Evolutionary conservation across 1,284 basidiomycete species (phyloP), one percentile per base, ranked within the genome.

Genomic region (Malassezia obtusa): DNA sequence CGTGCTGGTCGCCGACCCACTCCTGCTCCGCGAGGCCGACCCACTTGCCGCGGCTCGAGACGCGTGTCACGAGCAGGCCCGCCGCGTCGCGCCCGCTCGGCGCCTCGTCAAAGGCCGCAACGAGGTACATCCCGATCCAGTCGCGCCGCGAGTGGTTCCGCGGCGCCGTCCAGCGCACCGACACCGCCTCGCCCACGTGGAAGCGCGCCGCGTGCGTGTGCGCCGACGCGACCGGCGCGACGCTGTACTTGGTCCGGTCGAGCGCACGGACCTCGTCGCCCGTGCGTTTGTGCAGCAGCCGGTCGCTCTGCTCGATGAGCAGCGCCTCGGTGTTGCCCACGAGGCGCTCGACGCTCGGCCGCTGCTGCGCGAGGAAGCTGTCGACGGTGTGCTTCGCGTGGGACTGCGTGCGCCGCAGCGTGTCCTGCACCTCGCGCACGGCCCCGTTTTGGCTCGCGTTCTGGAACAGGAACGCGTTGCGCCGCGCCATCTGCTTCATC

Each of bases 391-490:
- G 86, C 0, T 85, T 83, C 2, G 91, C 89, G 71, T 92, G 89
- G 59, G 88, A 87, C 61, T 89, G 89, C 21, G 94, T 91, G 76
- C 90, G 91, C 62, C 91, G 89, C 67, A 98, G 83, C 0, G 86
- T 91, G 8, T 88, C 90, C 63, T 85, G 86, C 49, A 96, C 87
- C 73, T 94, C 90, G 61, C 82, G 81, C 8, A 89, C 86, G 21
- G 70, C 87, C 1, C 63, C 58, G 36, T 63, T 60, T 19, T 53
- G 51, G 46, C 67, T 56, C 1, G 67, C 62, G 15, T 50, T 47
- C 6, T 46, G 26, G 50, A 70, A 62, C 15, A 71, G 48, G n/a
- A 59, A 55, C 0, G 57, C 84, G 59, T 89, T 87, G 75, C 83
- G 84, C 63, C 81, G 83, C 1, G 90, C 89, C 52, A 48, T 58